Base-by-base conservation (phyloP, 2,329 filamentous ascomycete species). In the Aureobasidium sp. region DNA sequence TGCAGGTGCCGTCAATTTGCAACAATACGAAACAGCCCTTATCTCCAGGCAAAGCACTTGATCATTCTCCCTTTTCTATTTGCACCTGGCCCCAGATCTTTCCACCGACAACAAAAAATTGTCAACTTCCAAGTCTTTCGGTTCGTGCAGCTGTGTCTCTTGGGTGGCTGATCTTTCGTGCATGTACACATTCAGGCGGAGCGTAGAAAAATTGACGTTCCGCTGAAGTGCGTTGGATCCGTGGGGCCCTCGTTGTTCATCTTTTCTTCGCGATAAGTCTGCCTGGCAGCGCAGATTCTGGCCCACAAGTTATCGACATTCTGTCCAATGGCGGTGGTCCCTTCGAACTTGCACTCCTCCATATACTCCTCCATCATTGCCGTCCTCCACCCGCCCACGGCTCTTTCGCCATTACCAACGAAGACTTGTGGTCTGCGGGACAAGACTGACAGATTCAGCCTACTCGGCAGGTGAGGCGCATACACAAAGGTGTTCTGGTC, bases 1-100 rank as follows among this genome's bases (percentile, higher is more conserved):
- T 42, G 86, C 91, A 13, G 89, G 88, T 1, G 82, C 87, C 5
- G 72, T 97, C 65, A 82, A 89, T 63, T 69, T 96, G 60, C 80
- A 83, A 37, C 80, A 82, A 48, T 97, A 96, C 71, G 86, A 93
- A 73, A 77, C 74, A 49, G 81, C 82, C 37, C 68, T 89, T 9
- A 5, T 42, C 36, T 16, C n/a, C 16, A 58, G 54, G 21, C 42
- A 57, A 13, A 57, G 14, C 11, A 57, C 41, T 2, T 57, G 36
- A 41, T 21, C 27, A 25, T 10, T 41, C 30, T 13, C 3, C n/a
- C 32, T 11, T 7, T 16, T 21, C 2, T 5, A n/a, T 16, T 25
- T 37, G 34, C 3, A 14, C 14, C 16, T 41, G 37, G 16, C 14
- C 16, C 8, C n/a, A 41, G 3, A 41, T 4, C 14, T 41, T 3